Base-by-base conservation (phyloP, 768 basidiomycete species). In the Termitomyces heimii region DNA sequence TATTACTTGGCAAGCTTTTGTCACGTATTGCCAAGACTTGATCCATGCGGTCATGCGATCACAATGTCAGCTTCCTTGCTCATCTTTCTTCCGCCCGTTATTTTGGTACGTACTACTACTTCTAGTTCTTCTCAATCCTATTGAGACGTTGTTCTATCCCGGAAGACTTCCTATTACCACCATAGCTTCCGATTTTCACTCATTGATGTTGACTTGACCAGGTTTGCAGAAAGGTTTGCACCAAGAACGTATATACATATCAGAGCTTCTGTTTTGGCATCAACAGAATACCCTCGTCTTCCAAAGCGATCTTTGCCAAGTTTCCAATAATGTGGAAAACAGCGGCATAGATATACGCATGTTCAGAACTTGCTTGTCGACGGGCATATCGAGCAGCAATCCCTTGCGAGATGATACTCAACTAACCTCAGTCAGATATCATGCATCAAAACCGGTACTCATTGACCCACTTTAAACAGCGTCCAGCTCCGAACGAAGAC, bases 341-440 rank as follows among this genome's bases (percentile, higher is more conserved):
- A 24, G 62, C 55, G 0, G 63, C 68, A 57, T 82, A 73, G 8
- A 73, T 55, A 43, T 69, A 73, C 7, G 94, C 94, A 43, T 76
- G 74, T 68, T 93, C 92, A 0, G 93, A 95, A 67, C 90, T 94
- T 4, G 94, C 93, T 70, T 97, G 94, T 20, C 91, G 83, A 26
- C 87, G 79, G 1, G 92, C 92, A 53, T 82, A 83, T 44, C 94
- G 82, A 31, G 94, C 94, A 1, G 94, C 90, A 60, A 97, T 94
- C 4, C 94, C 94, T 72, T 97, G 94, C 1, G 83, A 75, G 62
- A 97, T 95, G 57, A 96, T 79, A 0, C 91, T 79, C 26, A 89
- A 70, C 89, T 89, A 54, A 29, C 50, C 37, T 54, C 50, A 31
- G 34, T 37, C 42, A 45, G 16, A 29, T 22, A 5, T 16, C 37